A percentile compares a stretch with the other conserved stretches of the same genome.
Conservation (phyloP, 2,329 filamentous ascomycete species). For the Phialophora macrospora region DNA sequence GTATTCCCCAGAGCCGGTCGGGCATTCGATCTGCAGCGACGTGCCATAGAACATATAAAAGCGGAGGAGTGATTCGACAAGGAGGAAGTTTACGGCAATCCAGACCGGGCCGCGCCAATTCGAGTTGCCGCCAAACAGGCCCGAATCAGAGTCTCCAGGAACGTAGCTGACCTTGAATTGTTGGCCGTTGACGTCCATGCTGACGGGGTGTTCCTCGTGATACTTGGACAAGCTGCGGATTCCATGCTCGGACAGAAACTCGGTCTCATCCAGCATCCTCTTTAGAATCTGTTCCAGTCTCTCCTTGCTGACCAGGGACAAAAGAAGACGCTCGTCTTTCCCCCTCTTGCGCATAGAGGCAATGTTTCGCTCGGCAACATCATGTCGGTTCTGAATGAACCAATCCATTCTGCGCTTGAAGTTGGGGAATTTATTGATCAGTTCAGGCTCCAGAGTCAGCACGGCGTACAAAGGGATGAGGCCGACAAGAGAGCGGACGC, state of each 20-base stretch:
- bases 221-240: conserved; percentile 91
- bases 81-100: conserved; percentile 93
- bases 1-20: conserved; percentile 87
- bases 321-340: conserved; percentile 83
- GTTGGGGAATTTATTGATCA: conserved; percentile 86
- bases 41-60: conserved; percentile 97
- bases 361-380: conserved; percentile 91
- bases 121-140: conserved; percentile 94
- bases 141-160: conserved; percentile 93
- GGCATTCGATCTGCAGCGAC: conserved; percentile 86
- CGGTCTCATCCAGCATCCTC: conserved; percentile 90
- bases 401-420: conserved; percentile 94
- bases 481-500: conserved; percentile 88
- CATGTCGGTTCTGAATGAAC: conserved; percentile 87
- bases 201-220: conserved; percentile 86
- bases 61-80: conserved; percentile 90
- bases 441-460: conserved; percentile 87
- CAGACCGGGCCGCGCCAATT: conserved; percentile 97
- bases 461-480: conserved; percentile 93
- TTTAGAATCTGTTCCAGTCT: conserved; percentile 86
- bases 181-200: conserved; percentile 95
- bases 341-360: conserved; percentile 88
- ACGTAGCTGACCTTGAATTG: conserved; percentile 86
- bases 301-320: conserved; percentile 91
- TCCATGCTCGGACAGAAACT: conserved; percentile 88